Conservation (phyloP, 805 yeast genomes). For the Suhomyces tanzawaensis region DNA sequence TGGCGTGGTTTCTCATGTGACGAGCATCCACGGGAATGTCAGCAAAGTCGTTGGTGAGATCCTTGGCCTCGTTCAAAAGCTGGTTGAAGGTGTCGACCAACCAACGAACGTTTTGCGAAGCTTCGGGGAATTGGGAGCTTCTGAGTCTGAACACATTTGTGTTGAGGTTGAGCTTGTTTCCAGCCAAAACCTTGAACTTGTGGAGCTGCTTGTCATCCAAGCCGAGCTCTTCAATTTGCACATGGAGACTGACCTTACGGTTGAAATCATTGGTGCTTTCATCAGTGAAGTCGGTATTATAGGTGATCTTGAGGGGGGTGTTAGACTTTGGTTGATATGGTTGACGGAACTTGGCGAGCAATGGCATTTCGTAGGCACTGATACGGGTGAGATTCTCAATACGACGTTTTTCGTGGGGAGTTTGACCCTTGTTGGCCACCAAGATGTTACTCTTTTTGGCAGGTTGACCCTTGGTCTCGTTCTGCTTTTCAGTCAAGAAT, state of each 20-base stretch:
- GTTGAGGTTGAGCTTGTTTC: conserved; percentile 66
- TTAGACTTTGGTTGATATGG: conserved; percentile 46
- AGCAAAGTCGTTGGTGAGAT: conserved; percentile 51
- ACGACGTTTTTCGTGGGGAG: conserved; percentile 56
- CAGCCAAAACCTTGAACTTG: conserved; percentile 77
- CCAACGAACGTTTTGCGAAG: conserved; percentile 82
- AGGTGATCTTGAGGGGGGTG: conserved; percentile 64
- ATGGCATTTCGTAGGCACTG: conserved; percentile 91
- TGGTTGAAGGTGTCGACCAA: conserved; percentile 62
- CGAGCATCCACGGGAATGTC: conserved; percentile 84
- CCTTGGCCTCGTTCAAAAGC: conserved; percentile 64
- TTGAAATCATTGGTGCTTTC: conserved; percentile 65
- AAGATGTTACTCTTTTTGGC: conserved; percentile 35
- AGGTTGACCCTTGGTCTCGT: conserved; percentile 34
- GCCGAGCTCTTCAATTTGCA: conserved; percentile 52
- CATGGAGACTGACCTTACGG: conserved; percentile 61
- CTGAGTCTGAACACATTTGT: conserved; percentile 63
- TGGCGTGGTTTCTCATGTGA: conserved; percentile 51
- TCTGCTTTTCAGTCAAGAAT: conserved; percentile 41
- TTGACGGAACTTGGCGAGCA: conserved; percentile 71
- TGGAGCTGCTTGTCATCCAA: conserved; percentile 55
- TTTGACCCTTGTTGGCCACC: conserved; percentile 35
- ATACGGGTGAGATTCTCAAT: conserved; percentile 74
- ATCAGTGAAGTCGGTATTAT: conserved; percentile 64
- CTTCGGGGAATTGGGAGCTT: conserved; percentile 63